Evolutionary conservation across 1,284 basidiomycete genomes (phyloP).

Genomic region (Ustilago vetiveriae): DNA sequence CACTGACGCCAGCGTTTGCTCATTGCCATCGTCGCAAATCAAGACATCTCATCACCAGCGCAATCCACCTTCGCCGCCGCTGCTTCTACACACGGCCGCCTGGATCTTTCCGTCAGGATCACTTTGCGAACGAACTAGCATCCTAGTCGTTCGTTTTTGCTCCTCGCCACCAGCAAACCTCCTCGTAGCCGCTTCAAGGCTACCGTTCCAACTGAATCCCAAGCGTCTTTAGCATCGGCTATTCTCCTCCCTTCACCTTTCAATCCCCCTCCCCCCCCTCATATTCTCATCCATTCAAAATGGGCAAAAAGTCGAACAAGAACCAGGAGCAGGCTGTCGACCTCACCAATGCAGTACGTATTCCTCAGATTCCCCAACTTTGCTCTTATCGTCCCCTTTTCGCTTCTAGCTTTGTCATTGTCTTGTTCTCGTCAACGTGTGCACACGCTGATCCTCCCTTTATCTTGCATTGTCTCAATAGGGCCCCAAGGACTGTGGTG

Average conservation of each 20-base stretch:
- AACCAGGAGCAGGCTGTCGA: constrained; percentile 50
- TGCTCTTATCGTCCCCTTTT: neutral
- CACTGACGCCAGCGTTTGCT: constrained; percentile 42
- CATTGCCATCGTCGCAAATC: constrained; percentile 17
- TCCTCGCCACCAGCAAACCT: constrained; percentile 34
- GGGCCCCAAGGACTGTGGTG: constrained; percentile 58
- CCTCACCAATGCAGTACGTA: constrained; percentile 44
- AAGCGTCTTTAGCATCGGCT: constrained; percentile 41
- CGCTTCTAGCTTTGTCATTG: neutral
- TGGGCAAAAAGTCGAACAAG: constrained; percentile 58
- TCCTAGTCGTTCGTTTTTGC: constrained; percentile 37
- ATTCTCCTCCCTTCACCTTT: constrained; percentile 6
- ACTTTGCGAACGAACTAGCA: constrained; percentile 33
- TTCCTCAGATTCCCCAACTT: too few relatives aligned
- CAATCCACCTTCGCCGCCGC: constrained; percentile 30
- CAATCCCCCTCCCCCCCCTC: constrained; percentile 4
- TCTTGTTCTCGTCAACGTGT: neutral
- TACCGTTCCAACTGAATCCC: constrained; percentile 18
- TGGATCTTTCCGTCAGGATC: constrained; percentile 11
- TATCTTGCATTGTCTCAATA: constrained; percentile 7
- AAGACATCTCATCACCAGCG: constrained; percentile 17
- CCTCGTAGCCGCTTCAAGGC: constrained; percentile 24
- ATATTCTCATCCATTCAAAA: constrained; percentile 29
- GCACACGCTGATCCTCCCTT: too few relatives aligned
- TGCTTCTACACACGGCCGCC: constrained; percentile 31